Evolutionary conservation across 352 stramenopile species (phyloP).

Genomic region (Pythium apleroticum): DNA sequence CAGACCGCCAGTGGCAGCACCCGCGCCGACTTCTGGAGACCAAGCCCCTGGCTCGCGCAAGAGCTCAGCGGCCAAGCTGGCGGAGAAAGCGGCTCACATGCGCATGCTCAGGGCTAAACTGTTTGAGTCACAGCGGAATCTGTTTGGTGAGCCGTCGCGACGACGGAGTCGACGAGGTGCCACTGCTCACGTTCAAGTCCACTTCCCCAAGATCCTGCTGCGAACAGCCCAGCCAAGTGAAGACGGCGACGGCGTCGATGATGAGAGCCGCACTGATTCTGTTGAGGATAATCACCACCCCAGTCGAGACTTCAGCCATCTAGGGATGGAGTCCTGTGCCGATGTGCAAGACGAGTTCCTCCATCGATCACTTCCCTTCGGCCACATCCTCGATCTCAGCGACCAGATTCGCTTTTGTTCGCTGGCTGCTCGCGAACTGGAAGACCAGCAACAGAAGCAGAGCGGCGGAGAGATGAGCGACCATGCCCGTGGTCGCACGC

Average conservation of each 20-base stretch:
- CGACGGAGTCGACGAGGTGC: slow-evolving; percentile 12
- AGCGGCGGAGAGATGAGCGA: neutral
- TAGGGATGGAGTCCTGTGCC: slow-evolving; percentile 27
- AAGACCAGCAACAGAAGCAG: slow-evolving; percentile 21
- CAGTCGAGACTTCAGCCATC: neutral
- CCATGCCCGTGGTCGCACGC: slow-evolving; percentile 29
- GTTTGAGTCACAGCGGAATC: slow-evolving; percentile 15
- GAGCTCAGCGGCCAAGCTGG: neutral
- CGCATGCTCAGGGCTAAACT: slow-evolving; percentile 18
- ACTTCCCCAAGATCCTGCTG: slow-evolving; percentile 52
- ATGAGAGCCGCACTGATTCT: neutral
- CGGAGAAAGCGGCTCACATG: slow-evolving; percentile 21
- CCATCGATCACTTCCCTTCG: slow-evolving; percentile 41
- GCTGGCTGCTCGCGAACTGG: slow-evolving; percentile 30
- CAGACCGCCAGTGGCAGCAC: neutral
- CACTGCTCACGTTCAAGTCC: slow-evolving; percentile 23
- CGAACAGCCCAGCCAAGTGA: slow-evolving; percentile 17
- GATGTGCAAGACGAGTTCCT: slow-evolving; percentile 51
- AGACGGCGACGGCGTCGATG: slow-evolving; percentile 12
- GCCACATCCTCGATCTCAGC: slow-evolving; percentile 38
- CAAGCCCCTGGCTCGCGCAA: neutral
- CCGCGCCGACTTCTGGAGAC: too few relatives aligned
- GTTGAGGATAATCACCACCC: neutral
- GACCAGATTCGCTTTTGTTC: slow-evolving; percentile 53
- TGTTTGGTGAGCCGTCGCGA: neutral